phyloP scores from a whole-genome alignment of 2,329 filamentous ascomycete species.

The Mariannaea elegans region DNA sequence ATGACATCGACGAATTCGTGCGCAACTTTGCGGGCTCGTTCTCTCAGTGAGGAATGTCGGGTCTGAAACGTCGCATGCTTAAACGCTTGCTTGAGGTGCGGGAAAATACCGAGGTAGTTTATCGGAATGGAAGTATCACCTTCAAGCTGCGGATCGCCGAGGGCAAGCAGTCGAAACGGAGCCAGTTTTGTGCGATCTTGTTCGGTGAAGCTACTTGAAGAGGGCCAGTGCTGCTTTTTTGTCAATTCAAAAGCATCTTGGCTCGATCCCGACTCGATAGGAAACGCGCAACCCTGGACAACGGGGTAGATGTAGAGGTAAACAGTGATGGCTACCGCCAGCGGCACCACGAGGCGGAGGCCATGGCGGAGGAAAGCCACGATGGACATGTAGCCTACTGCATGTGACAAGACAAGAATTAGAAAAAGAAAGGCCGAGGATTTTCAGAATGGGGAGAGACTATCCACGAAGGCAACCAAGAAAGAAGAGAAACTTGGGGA shows the following conservation, averaged over 20 bases:
- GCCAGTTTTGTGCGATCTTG: constrained; percentile 55
- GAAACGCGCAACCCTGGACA: constrained; percentile 84
- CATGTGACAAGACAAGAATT: constrained; percentile 44
- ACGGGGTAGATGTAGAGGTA: constrained; percentile 91
- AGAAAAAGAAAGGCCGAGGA: constrained; percentile 7
- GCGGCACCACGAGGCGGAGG: constrained; percentile 62
- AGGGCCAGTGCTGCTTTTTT: constrained; percentile 54
- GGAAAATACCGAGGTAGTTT: constrained; percentile 61
- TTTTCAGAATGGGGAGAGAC: neutral
- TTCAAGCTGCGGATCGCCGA: constrained; percentile 94
- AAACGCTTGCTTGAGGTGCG: constrained; percentile 59
- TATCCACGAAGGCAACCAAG: constrained; percentile 20
- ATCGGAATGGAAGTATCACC: constrained; percentile 85
- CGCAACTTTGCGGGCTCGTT: constrained; percentile 60
- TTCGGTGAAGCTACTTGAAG: constrained; percentile 30
- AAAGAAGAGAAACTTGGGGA: constrained; percentile 18
- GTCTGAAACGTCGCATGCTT: constrained; percentile 59
- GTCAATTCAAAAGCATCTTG: constrained; percentile 47
- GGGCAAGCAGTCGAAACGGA: constrained; percentile 85
- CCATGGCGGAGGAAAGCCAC: constrained; percentile 64
- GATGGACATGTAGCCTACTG: constrained; percentile 59
- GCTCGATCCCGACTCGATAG: constrained; percentile 55
- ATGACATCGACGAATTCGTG: constrained; percentile 70
- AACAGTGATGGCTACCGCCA: constrained; percentile 74
- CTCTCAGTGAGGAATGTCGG: constrained; percentile 56